These are phyloP conservation scores for Saccharum hybrid DNA, from an alignment of 202 grass and related monocot genomes.

Conservation along the genomic window DNA sequence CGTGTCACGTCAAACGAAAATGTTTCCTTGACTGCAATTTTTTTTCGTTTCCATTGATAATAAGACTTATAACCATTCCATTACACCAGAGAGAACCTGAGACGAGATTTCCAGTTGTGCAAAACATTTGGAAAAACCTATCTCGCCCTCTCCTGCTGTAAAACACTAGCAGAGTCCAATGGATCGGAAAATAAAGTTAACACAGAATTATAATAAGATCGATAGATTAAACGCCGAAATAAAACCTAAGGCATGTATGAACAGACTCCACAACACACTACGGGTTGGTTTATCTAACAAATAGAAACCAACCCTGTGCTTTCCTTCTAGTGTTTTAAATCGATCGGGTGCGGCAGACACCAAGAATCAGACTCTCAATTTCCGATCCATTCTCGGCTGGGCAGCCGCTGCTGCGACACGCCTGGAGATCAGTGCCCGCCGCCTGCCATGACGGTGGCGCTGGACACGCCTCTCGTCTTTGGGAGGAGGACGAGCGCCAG, in stretches of 20 bases:
- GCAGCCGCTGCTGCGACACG: no score
- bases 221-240: no score
- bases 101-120: background rate
- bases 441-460: constrained; percentile 42
- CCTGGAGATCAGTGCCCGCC: constrained; percentile 55
- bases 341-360: no score
- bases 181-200: background rate
- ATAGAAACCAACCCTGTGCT: no score
- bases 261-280: no score
- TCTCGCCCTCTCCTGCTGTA: constrained; percentile 13
- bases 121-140: constrained; percentile 2
- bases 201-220: background rate
- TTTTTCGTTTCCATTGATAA: background rate
- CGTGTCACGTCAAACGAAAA: background rate
- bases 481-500: constrained; percentile 62
- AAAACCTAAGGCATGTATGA: no score
- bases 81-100: constrained; percentile 12
- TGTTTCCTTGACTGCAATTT: background rate
- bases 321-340: no score
- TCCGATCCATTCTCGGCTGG: no score
- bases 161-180: background rate
- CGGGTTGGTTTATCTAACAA: no score
- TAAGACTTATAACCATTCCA: background rate
- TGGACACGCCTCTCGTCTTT: constrained; percentile 51
- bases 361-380: no score